A percentile compares a stretch with the other conserved stretches of the same genome.
phyloP scores from a whole-genome alignment of 108 stramenopile genomes.

The Cylindrotheca fusiformis region DNA sequence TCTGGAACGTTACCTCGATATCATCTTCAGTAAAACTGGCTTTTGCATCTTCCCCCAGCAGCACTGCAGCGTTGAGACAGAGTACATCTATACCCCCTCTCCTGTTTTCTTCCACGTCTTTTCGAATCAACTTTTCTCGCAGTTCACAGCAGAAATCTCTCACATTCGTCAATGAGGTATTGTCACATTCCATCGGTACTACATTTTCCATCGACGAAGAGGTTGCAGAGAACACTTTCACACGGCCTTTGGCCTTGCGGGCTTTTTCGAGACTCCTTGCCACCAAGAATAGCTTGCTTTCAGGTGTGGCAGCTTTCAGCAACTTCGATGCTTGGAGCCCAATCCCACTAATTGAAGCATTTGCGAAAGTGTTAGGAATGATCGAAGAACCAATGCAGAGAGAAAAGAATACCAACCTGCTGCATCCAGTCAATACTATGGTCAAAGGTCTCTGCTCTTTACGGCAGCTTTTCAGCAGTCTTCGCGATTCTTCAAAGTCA shows the following conservation, averaged over 20 bases:
- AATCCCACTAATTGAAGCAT: slow-evolving; percentile 25
- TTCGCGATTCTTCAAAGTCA: slow-evolving; percentile 11
- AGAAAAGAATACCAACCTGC: no score
- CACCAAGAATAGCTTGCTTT: slow-evolving; percentile 28
- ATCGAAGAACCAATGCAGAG: no score
- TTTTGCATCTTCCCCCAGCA: slow-evolving; percentile 20
- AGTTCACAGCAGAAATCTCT: slow-evolving; percentile 17
- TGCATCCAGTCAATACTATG: slow-evolving; percentile 30
- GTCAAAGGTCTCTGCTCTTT: slow-evolving; percentile 15
- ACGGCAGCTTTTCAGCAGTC: slow-evolving; percentile 5
- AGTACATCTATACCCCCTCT: slow-evolving; percentile 50
- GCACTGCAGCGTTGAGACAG: slow-evolving; percentile 61
- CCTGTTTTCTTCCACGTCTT: not conserved
- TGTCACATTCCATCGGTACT: slow-evolving; percentile 42
- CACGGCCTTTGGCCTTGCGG: not conserved
- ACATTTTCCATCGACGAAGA: not conserved
- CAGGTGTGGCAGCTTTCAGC: slow-evolving; percentile 21
- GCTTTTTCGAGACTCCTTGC: slow-evolving; percentile 34
- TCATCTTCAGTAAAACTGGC: slow-evolving; percentile 42
- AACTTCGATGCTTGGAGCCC: slow-evolving; percentile 39
- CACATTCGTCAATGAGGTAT: slow-evolving; percentile 26
- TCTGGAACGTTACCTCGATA: slow-evolving; percentile 55
- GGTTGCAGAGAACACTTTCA: not conserved
- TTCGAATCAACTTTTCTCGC: slow-evolving; percentile 12
- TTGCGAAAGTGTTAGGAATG: not conserved